Base-by-base conservation (phyloP, 108 stramenopile genomes). In the Cyclotella baltica region DNA sequence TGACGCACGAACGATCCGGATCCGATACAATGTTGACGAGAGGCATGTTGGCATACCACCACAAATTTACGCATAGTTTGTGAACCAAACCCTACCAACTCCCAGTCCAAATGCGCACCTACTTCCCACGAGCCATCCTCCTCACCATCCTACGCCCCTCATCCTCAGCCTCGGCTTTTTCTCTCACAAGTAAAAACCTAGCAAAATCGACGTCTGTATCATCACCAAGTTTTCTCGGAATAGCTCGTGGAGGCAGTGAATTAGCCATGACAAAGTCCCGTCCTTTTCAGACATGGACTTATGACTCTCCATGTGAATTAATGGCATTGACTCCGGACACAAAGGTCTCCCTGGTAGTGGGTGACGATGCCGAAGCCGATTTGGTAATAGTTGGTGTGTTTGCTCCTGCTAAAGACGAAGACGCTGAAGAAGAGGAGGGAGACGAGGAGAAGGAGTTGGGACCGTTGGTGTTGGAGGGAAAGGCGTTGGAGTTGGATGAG, bases 271-370 rank as follows among this genome's bases (percentile, higher is more conserved):
- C 78, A 23, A 47, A 27, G 27, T 76, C 77, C 25, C 75, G 80
- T 18, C 75, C 90, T 19, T 95, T 95, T 71, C 66, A 77, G 18
- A 96, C 92, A 0, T 96, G 95, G 95, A 80, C 90, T 2, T 96
- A 86, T 76, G 92, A 96, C 68, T 79, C 81, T 35, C 85, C 89
- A 9, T 93, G 92, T 67, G 82, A 82, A 10, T 70, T 85, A 4
- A 96, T 96, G 93, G 87, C 83, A n/a, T 92, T 90, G 90, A 88
- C 63, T 43, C 78, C 80, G 20, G 34, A 91, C 15, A 56, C 80
- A 19, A 65, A 61, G 10, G 83, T 73, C 16, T 59, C 77, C 0
- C 63, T 92, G 28, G 43, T 80, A 31, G 75, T 73, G 23, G 46
- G 38, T 22, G 43, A 66, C 20, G 38, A 29, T 20, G 18, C 73